Percentiles rank a stretch among this genome's conserved stretches.
phyloP scores from a whole-genome alignment of 768 basidiomycete species.

The Hericium coralloides region DNA sequence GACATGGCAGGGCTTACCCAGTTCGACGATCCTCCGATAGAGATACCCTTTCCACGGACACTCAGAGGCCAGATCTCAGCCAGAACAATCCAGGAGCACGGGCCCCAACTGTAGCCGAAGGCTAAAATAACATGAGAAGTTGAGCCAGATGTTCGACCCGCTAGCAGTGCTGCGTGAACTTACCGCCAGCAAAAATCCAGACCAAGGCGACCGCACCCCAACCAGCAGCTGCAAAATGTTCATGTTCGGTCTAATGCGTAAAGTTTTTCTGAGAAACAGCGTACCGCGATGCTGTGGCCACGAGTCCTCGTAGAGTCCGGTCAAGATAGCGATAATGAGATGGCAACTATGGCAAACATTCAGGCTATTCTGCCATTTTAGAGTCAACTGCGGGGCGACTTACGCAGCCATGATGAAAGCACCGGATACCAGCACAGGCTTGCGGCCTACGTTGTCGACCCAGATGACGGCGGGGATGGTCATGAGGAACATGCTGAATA shows the following conservation, averaged over 20 bases:
- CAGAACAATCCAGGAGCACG: constrained; percentile 70
- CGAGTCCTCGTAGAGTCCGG: constrained; percentile 45
- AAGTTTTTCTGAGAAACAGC: not conserved
- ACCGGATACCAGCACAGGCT: constrained; percentile 65
- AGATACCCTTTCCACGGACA: constrained; percentile 67
- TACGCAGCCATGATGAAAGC: constrained; percentile 56
- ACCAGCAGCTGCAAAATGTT: constrained; percentile 39
- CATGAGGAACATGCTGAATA: constrained; percentile 55
- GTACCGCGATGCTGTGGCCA: constrained; percentile 28
- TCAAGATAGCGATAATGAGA: constrained; percentile 59
- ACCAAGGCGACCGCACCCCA: constrained; percentile 65
- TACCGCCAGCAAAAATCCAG: constrained; percentile 65
- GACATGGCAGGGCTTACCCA: constrained; percentile 36
- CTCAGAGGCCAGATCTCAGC: constrained; percentile 69
- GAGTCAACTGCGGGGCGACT: constrained; percentile 1
- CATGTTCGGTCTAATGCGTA: not conserved
- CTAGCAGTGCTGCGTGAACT: constrained; percentile 15
- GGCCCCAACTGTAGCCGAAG: constrained; percentile 77
- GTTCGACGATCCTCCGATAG: constrained; percentile 68
- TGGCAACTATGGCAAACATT: constrained; percentile 39
- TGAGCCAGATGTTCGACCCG: not conserved
- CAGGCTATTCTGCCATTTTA: constrained; percentile 4
- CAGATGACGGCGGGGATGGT: constrained; percentile 80
- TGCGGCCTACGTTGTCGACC: constrained; percentile 68
- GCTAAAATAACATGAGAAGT: constrained; percentile 1